Conservation (phyloP, 2,329 filamentous ascomycete genomes). For the Clonostachys rosea region DNA sequence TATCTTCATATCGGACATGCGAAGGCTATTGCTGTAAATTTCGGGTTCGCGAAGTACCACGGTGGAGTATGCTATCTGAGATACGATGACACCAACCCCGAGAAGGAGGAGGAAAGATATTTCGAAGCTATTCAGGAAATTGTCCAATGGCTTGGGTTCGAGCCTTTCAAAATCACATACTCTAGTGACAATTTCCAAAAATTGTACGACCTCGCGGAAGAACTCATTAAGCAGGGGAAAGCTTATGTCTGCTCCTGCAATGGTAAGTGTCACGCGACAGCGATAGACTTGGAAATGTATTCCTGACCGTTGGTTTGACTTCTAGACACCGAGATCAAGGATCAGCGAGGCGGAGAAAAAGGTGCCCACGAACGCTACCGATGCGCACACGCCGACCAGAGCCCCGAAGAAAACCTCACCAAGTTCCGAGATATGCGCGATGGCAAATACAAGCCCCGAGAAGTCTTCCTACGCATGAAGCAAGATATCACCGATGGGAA, state of each 20-base stretch:
- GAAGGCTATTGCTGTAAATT: constrained; percentile 95
- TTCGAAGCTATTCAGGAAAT: constrained; percentile 85
- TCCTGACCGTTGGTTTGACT: not conserved
- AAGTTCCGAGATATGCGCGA: constrained; percentile 91
- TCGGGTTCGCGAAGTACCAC: constrained; percentile 85
- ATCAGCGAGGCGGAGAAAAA: constrained; percentile 76
- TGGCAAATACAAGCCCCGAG: constrained; percentile 80
- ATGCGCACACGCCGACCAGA: constrained; percentile 74
- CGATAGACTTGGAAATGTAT: not conserved
- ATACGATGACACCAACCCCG: constrained; percentile 95
- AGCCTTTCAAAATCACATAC: constrained; percentile 60
- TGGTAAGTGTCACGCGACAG: constrained; percentile 42
- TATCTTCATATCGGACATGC: constrained; percentile 95
- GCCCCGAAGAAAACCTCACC: constrained; percentile 68
- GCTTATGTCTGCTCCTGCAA: constrained; percentile 83
- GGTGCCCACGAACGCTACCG: constrained; percentile 64
- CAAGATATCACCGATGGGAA: constrained; percentile 80
- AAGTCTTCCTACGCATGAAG: constrained; percentile 90
- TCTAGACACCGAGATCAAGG: constrained; percentile 71
- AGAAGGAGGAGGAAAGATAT: constrained; percentile 86
- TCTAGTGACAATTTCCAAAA: constrained; percentile 82
- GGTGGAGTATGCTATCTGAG: constrained; percentile 51
- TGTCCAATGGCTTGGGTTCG: constrained; percentile 70
- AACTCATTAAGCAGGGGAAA: constrained; percentile 64
- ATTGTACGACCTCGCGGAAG: constrained; percentile 80